These are phyloP conservation scores for Solanum pimpinellifolium DNA, from an alignment of 257 asterid species.

Conservation along the genomic window DNA sequence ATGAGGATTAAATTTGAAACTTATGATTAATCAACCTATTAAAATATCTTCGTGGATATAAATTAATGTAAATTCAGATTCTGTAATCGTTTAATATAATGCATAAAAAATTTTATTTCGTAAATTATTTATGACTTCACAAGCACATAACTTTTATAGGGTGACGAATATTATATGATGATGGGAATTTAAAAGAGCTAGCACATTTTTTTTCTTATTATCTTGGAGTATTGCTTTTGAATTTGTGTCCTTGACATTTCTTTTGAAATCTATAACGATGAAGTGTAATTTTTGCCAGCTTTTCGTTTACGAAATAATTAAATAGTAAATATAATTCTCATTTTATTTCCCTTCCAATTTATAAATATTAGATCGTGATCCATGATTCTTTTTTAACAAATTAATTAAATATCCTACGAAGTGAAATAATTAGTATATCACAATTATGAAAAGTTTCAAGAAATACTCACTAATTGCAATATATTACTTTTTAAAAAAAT, in stretches of 20 bases:
- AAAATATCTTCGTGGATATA: neutral
- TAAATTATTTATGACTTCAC: neutral
- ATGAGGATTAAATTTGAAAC: neutral
- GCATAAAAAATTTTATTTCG: neutral
- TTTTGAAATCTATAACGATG: neutral
- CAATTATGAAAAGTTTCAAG: neutral
- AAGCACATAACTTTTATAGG: neutral
- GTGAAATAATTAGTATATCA: neutral
- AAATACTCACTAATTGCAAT: neutral
- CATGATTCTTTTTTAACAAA: neutral
- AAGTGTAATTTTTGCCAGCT: neutral
- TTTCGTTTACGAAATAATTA: neutral
- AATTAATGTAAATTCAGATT: neutral
- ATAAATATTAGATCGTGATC: neutral
- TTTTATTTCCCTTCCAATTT: neutral
- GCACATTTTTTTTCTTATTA: neutral
- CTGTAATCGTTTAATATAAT: neutral
- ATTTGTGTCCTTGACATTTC: neutral
- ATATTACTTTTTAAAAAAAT: neutral
- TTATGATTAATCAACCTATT: neutral
- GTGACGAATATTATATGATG: neutral
- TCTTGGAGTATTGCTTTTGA: neutral
- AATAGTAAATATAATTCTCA: neutral
- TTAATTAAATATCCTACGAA: neutral
- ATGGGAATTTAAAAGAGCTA: neutral